These are phyloP conservation scores for Syzygium aromaticum DNA, from an alignment of 345 rosid species.

Conservation along the genomic window DNA sequence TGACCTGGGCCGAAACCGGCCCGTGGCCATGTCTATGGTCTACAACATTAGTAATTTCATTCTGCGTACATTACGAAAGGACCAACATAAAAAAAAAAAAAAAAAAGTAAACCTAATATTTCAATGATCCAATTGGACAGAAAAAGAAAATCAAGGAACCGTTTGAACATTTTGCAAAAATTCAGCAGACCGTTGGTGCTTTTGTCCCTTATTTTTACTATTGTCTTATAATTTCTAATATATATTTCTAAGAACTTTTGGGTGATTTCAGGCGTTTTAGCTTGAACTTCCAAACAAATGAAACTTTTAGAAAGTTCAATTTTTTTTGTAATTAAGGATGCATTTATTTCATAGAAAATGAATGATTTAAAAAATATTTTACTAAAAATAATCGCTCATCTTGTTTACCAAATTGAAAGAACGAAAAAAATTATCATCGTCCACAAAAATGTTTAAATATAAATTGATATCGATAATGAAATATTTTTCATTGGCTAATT, in stretches of 20 bases:
- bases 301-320: background rate
- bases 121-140: background rate
- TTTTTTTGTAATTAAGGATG: background rate
- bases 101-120: background rate
- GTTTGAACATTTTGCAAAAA: background rate
- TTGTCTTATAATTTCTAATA: accelerated
- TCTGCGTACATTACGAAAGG: background rate
- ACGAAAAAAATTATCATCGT: background rate
- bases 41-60: background rate
- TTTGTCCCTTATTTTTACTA: background rate
- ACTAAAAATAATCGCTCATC: background rate
- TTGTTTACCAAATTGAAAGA: background rate
- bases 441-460: background rate
- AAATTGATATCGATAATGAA: background rate
- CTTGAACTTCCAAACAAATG: background rate
- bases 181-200: background rate
- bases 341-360: accelerated
- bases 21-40: background rate
- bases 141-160: background rate
- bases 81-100: background rate
- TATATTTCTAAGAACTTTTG: background rate
- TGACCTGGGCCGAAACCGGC: too few relatives aligned
- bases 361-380: background rate
- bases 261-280: background rate
- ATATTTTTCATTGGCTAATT: background rate